Evolutionary conservation across 2,329 filamentous ascomycete species (phyloP).

Genomic region (Exophiala lecanii-corni): DNA sequence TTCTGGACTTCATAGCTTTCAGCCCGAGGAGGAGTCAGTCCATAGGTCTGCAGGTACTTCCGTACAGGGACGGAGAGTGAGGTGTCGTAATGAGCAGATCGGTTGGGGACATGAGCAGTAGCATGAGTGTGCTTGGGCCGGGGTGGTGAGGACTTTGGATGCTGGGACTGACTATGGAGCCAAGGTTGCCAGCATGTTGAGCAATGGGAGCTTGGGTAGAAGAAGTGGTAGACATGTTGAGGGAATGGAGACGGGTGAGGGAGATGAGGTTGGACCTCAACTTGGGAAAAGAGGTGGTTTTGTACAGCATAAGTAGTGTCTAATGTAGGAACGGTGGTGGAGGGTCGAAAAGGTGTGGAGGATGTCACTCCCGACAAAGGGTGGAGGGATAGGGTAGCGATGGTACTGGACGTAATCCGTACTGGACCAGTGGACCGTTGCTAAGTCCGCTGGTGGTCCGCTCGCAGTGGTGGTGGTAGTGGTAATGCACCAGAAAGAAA

Average conservation of each 20-base stretch:
- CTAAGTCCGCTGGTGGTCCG: not conserved
- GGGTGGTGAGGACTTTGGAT: constrained; percentile 5
- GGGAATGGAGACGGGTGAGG: constrained; percentile 13
- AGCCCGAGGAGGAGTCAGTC: constrained; percentile 45
- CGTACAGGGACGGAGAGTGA: constrained; percentile 47
- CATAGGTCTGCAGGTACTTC: constrained; percentile 49
- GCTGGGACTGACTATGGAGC: constrained; percentile 5
- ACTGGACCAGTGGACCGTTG: not conserved
- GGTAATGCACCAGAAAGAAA: not conserved
- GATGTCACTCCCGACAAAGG: not conserved
- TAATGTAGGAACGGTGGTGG: not conserved
- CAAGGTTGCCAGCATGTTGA: constrained; percentile 10
- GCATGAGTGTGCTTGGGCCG: constrained; percentile 21
- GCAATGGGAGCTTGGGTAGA: constrained; percentile 12
- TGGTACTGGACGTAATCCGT: not conserved
- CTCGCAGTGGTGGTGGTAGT: not conserved
- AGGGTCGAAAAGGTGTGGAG: not conserved
- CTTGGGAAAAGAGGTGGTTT: constrained; percentile 15
- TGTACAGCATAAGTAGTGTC: constrained; percentile 19
- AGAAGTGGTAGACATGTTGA: constrained; percentile 14
- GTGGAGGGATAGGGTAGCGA: not conserved
- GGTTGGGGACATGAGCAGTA: constrained; percentile 24
- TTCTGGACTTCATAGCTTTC: constrained; percentile 48
- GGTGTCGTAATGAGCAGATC: constrained; percentile 43
- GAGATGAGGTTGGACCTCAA: constrained; percentile 8